Evolutionary conservation across 2,329 filamentous ascomycete species (phyloP).

Genomic region (Trichoderma cornu-damae): DNA sequence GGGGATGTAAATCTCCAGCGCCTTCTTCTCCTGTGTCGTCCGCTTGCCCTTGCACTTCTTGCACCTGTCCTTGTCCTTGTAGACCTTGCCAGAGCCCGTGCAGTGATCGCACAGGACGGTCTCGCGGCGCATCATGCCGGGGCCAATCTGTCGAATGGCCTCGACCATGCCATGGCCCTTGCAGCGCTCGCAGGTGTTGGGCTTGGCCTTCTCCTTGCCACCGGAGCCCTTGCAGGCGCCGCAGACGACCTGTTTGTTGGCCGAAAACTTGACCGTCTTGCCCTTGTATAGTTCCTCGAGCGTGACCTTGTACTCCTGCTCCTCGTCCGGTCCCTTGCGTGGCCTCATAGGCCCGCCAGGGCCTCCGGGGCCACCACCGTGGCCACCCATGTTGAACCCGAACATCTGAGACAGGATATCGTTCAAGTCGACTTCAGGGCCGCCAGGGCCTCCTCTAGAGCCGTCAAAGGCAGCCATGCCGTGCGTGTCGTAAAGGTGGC

Average conservation of each 20-base stretch:
- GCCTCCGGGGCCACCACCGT: slow-evolving; percentile 44
- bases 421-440: slow-evolving; percentile 76
- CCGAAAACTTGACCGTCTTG: slow-evolving; percentile 94
- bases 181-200: slow-evolving; percentile 77
- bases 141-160: slow-evolving; percentile 75
- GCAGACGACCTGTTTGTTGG: slow-evolving; percentile 91
- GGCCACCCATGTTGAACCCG: slow-evolving; percentile 62
- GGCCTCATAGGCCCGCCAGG: slow-evolving; percentile 50
- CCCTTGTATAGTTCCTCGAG: slow-evolving; percentile 97
- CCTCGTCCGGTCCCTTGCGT: slow-evolving; percentile 73
- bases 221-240: slow-evolving; percentile 80
- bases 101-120: slow-evolving; percentile 77
- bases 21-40: slow-evolving; percentile 83
- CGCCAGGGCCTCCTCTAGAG: slow-evolving; percentile 56
- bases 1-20: slow-evolving; percentile 93
- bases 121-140: slow-evolving; percentile 78
- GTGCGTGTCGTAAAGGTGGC: slow-evolving; percentile 84
- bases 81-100: slow-evolving; percentile 76
- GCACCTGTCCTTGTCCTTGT: slow-evolving; percentile 94
- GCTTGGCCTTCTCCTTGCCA: slow-evolving; percentile 86
- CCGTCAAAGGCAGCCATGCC: slow-evolving; percentile 95
- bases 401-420: slow-evolving; percentile 95
- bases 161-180: slow-evolving; percentile 73
- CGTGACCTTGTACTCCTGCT: slow-evolving; percentile 84
- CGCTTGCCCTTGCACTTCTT: slow-evolving; percentile 97